phyloP scores from a whole-genome alignment of 345 rosid species.

The Pistacia integerrima region DNA sequence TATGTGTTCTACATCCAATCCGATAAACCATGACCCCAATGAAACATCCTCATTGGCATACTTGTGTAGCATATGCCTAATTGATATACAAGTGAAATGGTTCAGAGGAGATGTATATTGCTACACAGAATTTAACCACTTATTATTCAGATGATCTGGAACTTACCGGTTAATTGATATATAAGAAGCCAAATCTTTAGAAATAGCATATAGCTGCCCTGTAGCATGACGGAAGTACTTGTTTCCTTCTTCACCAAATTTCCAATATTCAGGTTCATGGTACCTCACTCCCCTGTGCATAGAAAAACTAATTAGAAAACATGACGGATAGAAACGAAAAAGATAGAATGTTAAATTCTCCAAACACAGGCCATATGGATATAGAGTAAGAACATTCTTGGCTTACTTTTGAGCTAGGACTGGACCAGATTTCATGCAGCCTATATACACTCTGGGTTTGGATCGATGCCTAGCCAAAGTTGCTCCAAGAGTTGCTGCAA shows the following conservation, averaged over 20 bases:
- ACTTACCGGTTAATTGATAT: conserved; percentile 88
- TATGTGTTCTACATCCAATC: conserved; percentile 91
- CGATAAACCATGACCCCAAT: conserved; percentile 94
- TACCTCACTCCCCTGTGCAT: conserved; percentile 84
- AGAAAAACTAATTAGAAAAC: not conserved
- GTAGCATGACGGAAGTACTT: conserved; percentile 97
- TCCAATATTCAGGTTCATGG: conserved; percentile 97
- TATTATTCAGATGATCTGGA: not conserved
- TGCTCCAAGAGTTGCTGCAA: conserved; percentile 91
- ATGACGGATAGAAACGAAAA: conserved; percentile 2
- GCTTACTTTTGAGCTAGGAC: conserved; percentile 97
- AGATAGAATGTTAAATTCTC: not conserved
- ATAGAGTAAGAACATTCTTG: conserved; percentile 1
- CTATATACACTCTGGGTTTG: conserved; percentile 80
- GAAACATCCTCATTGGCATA: conserved; percentile 95
- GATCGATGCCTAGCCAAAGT: conserved; percentile 71
- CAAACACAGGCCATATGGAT: not conserved
- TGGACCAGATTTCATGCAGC: conserved; percentile 99
- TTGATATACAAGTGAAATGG: conserved; percentile 24
- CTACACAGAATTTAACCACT: not conserved
- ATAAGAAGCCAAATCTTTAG: conserved; percentile 84
- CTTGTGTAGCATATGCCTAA: conserved; percentile 84
- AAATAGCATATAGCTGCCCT: conserved; percentile 92
- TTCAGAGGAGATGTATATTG: conserved; percentile 7
- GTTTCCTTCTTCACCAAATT: conserved; percentile 97